Conservation (phyloP, 805 yeast species). For the Scheffersomyces coipomensis region DNA sequence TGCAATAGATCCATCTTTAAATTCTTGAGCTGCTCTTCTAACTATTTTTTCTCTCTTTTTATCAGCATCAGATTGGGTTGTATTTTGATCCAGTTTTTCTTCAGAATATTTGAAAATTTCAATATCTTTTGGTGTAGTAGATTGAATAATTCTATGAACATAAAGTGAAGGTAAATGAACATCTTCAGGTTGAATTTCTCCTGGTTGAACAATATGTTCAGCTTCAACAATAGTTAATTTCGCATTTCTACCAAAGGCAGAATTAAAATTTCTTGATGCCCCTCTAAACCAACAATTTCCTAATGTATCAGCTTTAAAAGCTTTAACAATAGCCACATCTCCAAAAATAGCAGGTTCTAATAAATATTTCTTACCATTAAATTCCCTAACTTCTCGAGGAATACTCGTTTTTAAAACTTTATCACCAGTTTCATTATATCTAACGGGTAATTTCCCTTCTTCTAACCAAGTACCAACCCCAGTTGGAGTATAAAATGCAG, state of each 20-base stretch:
- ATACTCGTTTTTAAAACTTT: conserved; percentile 31
- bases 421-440: conserved; percentile 33
- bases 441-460: conserved; percentile 45
- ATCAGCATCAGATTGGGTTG: conserved; percentile 11
- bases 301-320: conserved; percentile 45
- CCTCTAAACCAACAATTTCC: conserved; percentile 50
- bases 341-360: conserved; percentile 44
- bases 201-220: conserved; percentile 47
- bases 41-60: conserved; percentile 33
- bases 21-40: conserved; percentile 46
- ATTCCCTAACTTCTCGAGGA: conserved; percentile 43
- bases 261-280: conserved; percentile 46
- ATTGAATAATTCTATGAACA: conserved; percentile 38
- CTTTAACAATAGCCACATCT: conserved; percentile 50
- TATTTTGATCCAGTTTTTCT: conserved; percentile 4
- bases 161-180: conserved; percentile 49
- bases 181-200: conserved; percentile 42
- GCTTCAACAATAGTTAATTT: conserved; percentile 49
- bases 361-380: conserved; percentile 41
- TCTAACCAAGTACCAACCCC: conserved; percentile 54
- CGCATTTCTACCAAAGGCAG: conserved; percentile 45
- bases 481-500: conserved; percentile 49
- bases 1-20: conserved; percentile 40
- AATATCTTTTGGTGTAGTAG: conserved; percentile 42
- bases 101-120: conserved; percentile 31